Evolutionary conservation across 2,329 filamentous ascomycete species (phyloP), one percentile per base, ranked within the genome.

Genomic region (Rutstroemia sp.): DNA sequence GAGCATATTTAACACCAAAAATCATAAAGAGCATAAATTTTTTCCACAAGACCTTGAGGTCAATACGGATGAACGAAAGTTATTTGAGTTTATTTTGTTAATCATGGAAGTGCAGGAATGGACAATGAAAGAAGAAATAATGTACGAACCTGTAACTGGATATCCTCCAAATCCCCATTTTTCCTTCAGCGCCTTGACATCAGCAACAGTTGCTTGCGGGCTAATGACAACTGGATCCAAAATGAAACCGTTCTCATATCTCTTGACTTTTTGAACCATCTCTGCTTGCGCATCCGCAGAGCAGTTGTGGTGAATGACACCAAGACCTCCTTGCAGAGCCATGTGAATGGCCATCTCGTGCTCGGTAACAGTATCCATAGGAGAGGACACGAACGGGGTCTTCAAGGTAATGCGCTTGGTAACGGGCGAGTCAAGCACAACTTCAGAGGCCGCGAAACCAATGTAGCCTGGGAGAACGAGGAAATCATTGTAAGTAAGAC

Each of bases 61-160:
- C 87, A 83, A 86, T 95, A 81, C 90, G 90, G 94, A 92, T 92
- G 94, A 99, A 99, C 94, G 94, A 99, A 99, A 99, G 94, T 97
- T 97, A 96, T 88, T 77, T 77, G 75, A 78, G 81, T 79, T 78
- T 80, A 78, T 83, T 54, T 51, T 79, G 82, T 80, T 90, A 94
- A 96, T 96, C 89, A 91, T 78, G 71, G 66, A 75, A 38, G 55
- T 54, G 55, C 10, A 16, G 18, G 25, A 4, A 76, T 71, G 69
- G 65, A 55, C 47, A 18, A 25, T n/a, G 12, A 8, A 19, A 46
- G 21, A 58, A 59, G 49, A 56, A 55, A 61, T 8, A 42, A 52
- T 12, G 21, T 52, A 79, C 92, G 81, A 79, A 99, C 95, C 94
- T 75, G 94, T 99, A 58, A 99, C 92, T 59, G 94, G 94, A 77